These are phyloP conservation scores for Berberis vulgaris DNA, from an alignment of 164 flowering plant genomes.

Conservation along the genomic window DNA sequence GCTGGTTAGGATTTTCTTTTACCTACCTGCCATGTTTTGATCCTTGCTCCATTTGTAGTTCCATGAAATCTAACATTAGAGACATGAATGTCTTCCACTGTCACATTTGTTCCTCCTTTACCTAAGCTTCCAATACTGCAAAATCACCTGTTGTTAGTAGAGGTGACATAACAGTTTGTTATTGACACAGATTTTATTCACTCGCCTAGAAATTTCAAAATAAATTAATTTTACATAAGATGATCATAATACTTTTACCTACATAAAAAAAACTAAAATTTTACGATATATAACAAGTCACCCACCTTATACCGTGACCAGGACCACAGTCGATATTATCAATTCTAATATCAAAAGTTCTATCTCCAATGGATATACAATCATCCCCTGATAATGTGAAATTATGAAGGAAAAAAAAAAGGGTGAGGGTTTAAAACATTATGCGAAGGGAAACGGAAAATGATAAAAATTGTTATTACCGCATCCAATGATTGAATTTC, in stretches of 20 bases:
- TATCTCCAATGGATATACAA: conserved; percentile 23
- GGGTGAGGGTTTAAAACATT: neutral
- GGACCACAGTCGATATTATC: conserved; percentile 20
- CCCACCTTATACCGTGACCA: conserved; percentile 33
- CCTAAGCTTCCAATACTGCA: conserved; percentile 60
- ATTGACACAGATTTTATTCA: neutral
- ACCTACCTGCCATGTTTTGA: conserved; percentile 50
- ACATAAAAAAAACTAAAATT: neutral
- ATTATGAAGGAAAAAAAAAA: neutral
- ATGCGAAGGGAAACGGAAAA: neutral
- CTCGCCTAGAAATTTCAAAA: too few species aligned
- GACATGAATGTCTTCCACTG: conserved; percentile 35
- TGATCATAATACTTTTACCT: neutral
- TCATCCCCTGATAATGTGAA: conserved; percentile 27
- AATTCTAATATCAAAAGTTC: conserved; percentile 12
- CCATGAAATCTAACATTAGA: conserved; percentile 20
- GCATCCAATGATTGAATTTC: conserved; percentile 6
- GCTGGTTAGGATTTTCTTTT: neutral
- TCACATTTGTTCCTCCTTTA: conserved; percentile 24
- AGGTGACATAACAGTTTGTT: neutral
- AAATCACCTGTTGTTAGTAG: neutral
- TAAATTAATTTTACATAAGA: too few species aligned
- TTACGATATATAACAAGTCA: neutral
- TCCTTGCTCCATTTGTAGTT: conserved; percentile 49
- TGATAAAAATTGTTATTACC: conserved; percentile 8